phyloP scores from a whole-genome alignment of 768 basidiomycete species.

The Mycena indigotica region DNA sequence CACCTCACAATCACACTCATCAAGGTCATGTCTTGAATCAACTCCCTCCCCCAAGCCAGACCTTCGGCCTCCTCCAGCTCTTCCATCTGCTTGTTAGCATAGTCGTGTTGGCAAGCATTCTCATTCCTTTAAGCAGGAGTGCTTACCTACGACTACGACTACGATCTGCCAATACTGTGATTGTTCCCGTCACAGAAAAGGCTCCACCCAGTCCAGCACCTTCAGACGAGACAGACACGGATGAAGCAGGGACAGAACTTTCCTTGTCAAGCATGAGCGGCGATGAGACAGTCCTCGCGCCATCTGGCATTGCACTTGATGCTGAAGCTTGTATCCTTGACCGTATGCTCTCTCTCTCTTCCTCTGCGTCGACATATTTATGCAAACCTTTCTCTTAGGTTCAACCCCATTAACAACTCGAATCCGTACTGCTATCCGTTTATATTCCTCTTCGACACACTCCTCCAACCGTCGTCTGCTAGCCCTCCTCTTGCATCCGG shows the following conservation, averaged over 20 bases:
- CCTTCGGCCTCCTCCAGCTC: conserved; percentile 57
- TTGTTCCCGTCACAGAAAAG: background rate
- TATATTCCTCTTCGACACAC: background rate
- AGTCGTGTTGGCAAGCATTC: conserved; percentile 59
- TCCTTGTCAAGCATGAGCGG: conserved; percentile 15
- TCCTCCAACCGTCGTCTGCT: conserved; percentile 4
- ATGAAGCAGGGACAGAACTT: conserved; percentile 9
- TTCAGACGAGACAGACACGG: conserved; percentile 10
- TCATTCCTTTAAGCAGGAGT: conserved; percentile 26
- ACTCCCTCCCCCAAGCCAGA: conserved; percentile 25
- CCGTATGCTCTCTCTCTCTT: conserved; percentile 26
- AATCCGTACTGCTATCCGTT: conserved; percentile 17
- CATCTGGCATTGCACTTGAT: background rate
- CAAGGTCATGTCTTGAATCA: conserved; percentile 59
- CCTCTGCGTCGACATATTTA: background rate
- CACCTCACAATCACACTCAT: conserved; percentile 48
- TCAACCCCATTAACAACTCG: conserved; percentile 17
- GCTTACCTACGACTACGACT: conserved; percentile 34
- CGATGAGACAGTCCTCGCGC: conserved; percentile 7
- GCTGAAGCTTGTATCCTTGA: conserved; percentile 35
- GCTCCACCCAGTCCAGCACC: background rate
- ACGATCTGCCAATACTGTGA: conserved; percentile 15
- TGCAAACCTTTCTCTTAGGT: background rate
- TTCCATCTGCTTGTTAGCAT: conserved; percentile 70
- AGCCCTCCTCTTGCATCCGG: conserved; percentile 31